Conservation (phyloP, 345 rosid genomes). For the Acer saccharum region DNA sequence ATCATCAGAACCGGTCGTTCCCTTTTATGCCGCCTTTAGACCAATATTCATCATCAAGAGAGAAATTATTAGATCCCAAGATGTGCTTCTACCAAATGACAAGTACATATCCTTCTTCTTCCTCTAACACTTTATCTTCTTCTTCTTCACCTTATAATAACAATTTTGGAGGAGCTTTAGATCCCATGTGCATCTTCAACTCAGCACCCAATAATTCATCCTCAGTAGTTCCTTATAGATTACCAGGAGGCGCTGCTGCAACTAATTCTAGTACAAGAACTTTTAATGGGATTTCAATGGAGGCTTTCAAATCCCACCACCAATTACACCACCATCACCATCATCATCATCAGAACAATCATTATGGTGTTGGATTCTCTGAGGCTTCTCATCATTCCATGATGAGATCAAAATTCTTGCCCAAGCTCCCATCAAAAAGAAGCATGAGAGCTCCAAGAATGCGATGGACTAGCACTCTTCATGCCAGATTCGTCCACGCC, state of each 20-base stretch:
- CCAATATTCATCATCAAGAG: constrained; percentile 15
- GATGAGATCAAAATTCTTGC: constrained; percentile 74
- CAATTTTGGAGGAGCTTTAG: constrained; percentile 42
- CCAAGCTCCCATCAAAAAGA: constrained; percentile 63
- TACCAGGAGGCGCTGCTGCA: constrained; percentile 34
- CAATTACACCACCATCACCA: constrained; percentile 11
- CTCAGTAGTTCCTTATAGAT: constrained; percentile 25
- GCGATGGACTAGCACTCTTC: constrained; percentile 94
- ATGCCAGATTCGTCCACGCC: constrained; percentile 80
- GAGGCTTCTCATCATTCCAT: constrained; percentile 37
- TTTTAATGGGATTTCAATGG: constrained; percentile 50
- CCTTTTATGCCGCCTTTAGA: constrained; percentile 41
- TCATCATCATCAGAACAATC: constrained; percentile 37
- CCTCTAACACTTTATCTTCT: constrained; percentile 39
- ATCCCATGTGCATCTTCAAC: constrained; percentile 53
- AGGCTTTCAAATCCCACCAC: constrained; percentile 39
- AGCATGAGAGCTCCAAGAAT: constrained; percentile 93
- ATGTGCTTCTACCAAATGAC: constrained; percentile 41
- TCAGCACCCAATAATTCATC: constrained; percentile 32
- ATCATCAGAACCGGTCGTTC: constrained; percentile 59
- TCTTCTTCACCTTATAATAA: constrained; percentile 38
- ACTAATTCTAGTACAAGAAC: constrained; percentile 27
- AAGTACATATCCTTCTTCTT: constrained; percentile 17
- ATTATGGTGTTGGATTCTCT: constrained; percentile 43
- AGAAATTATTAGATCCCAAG: constrained; percentile 39